A percentile compares a stretch with the other conserved stretches of the same genome.
Evolutionary conservation across 352 stramenopile genomes (phyloP).

Genomic region (Phytophthora melonis): DNA sequence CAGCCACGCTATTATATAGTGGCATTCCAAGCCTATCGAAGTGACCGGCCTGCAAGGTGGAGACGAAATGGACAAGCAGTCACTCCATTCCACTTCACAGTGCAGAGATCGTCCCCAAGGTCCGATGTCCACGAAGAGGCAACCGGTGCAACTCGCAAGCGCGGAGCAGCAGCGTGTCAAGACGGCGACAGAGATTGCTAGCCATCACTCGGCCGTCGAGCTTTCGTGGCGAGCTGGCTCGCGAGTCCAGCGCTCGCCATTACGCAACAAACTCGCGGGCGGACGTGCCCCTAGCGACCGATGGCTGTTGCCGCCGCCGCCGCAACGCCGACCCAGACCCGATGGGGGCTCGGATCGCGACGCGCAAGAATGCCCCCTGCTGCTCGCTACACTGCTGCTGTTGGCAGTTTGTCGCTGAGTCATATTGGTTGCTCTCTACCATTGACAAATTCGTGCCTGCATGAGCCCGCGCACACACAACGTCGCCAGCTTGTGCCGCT

Average conservation of each 20-base stretch:
- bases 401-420: conserved; percentile 22
- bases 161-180: conserved; percentile 17
- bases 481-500: conserved; percentile 18
- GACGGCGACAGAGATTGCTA: conserved; percentile 14
- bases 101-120: conserved; percentile 37
- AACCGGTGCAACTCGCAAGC: conserved; percentile 5
- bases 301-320: neutral
- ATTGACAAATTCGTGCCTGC: neutral
- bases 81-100: conserved; percentile 11
- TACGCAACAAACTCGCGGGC: conserved; percentile 16
- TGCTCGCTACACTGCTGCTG: neutral
- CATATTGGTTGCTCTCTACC: conserved; percentile 28
- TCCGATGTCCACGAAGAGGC: conserved; percentile 34
- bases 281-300: neutral
- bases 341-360: neutral
- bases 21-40: conserved; percentile 20
- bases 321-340: neutral
- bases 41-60: conserved; percentile 5
- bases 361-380: conserved; percentile 11
- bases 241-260: conserved; percentile 16
- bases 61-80: conserved; percentile 8
- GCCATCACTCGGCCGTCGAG: conserved; percentile 3
- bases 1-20: too few relatives aligned
- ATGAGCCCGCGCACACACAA: neutral
- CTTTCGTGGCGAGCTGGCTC: neutral